Percentiles rank a stretch among this genome's conserved stretches.
Evolutionary conservation across 371 early-diverging fungal genomes (phyloP).

Genomic region (Syncephalastrum contaminatum): DNA sequence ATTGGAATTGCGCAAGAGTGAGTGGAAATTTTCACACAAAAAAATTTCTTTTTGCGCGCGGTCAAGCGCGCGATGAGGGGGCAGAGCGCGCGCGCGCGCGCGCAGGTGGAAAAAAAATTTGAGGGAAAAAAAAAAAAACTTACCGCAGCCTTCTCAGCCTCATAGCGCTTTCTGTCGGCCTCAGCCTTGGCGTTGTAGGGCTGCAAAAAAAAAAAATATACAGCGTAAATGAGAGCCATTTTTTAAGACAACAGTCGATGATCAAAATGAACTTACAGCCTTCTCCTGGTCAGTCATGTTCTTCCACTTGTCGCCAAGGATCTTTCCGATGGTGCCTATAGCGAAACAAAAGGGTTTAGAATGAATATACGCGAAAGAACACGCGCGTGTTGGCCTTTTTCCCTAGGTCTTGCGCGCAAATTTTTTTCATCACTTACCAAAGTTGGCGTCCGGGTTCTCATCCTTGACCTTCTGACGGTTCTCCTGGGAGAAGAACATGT

Average conservation of each 20-base stretch:
- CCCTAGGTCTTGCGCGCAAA: background rate
- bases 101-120: too few species aligned
- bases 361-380: background rate
- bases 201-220: conserved; percentile 12
- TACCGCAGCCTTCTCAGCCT: conserved; percentile 63
- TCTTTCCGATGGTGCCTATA: conserved; percentile 69
- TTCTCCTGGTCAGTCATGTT: conserved; percentile 59
- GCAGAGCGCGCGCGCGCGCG: too few species aligned
- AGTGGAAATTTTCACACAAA: too few species aligned
- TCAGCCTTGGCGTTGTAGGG: conserved; percentile 57
- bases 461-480: conserved; percentile 66
- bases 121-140: conserved; percentile 8
- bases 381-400: background rate
- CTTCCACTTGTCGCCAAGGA: conserved; percentile 84
- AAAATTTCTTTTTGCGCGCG: too few species aligned
- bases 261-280: conserved; percentile 39
- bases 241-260: conserved; percentile 9
- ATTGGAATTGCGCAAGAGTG: too few species aligned
- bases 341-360: conserved; percentile 2
- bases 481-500: conserved; percentile 81
- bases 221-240: background rate
- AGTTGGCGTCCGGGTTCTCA: conserved; percentile 77
- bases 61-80: too few species aligned
- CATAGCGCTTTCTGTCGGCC: conserved; percentile 75
- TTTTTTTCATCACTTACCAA: conserved; percentile 55